phyloP scores from a whole-genome alignment of 2,329 filamentous ascomycete genomes.

The Arthrobotrys entomopaga region DNA sequence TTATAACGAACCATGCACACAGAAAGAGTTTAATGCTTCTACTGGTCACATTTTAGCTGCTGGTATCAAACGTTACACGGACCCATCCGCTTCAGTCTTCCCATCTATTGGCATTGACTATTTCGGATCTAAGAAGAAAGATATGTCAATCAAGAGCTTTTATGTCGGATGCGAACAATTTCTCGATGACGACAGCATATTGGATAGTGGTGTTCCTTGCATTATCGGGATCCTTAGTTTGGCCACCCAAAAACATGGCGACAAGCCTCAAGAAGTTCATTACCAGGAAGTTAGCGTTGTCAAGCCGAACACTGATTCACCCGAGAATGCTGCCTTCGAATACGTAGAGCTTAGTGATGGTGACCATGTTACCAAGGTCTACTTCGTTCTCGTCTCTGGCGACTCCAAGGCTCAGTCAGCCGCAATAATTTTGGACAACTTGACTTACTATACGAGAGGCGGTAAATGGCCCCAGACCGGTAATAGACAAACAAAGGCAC shows the following conservation, averaged over 20 bases:
- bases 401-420: conserved; percentile 23
- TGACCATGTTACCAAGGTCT: conserved; percentile 30
- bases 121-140: conserved; percentile 25
- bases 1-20: conserved; percentile 8
- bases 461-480: conserved; percentile 42
- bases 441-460: conserved; percentile 41
- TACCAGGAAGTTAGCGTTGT: conserved; percentile 39
- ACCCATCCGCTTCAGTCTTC: conserved; percentile 12
- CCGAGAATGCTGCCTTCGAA: conserved; percentile 24
- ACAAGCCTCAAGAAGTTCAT: conserved; percentile 28
- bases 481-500: conserved; percentile 17
- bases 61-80: conserved; percentile 13
- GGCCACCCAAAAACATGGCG: conserved; percentile 25
- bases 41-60: conserved; percentile 38
- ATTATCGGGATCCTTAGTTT: conserved; percentile 29
- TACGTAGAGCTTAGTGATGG: conserved; percentile 39
- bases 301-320: not conserved
- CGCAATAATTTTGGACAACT: conserved; percentile 30
- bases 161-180: conserved; percentile 42
- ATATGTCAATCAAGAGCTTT: conserved; percentile 47
- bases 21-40: conserved; percentile 15
- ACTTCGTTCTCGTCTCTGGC: conserved; percentile 30
- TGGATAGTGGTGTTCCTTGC: conserved; percentile 28
- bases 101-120: conserved; percentile 49
- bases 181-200: conserved; percentile 17